These are phyloP conservation scores for Didymella pomorum DNA, from an alignment of 2,329 filamentous ascomycete species.

Conservation along the genomic window DNA sequence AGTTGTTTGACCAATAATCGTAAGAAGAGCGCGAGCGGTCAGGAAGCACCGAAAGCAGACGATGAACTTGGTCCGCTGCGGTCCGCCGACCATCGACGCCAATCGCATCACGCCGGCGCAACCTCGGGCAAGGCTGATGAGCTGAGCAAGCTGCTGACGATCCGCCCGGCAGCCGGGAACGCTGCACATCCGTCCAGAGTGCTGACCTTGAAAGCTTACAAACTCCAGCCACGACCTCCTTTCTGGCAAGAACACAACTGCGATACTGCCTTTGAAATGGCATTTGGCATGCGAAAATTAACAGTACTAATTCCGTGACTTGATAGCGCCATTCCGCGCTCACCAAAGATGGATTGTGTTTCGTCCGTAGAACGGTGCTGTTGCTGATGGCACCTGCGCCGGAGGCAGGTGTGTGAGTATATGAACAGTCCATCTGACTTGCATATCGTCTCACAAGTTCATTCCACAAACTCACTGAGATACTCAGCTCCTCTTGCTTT, in stretches of 20 bases:
- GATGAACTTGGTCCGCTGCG: background rate
- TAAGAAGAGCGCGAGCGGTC: background rate
- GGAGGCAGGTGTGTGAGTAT: constrained; percentile 8
- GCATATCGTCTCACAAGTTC: background rate
- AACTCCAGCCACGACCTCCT: constrained; percentile 3
- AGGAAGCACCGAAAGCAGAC: background rate
- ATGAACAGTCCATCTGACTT: background rate
- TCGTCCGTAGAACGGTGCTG: constrained; percentile 9
- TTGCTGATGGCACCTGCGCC: background rate
- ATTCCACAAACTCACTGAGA: background rate
- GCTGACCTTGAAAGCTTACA: constrained; percentile 13
- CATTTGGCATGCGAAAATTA: background rate
- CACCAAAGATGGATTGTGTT: background rate
- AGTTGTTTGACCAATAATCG: too few species aligned
- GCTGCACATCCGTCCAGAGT: constrained; percentile 2
- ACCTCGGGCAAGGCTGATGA: background rate
- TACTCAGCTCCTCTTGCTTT: background rate
- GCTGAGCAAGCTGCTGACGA: constrained; percentile 10
- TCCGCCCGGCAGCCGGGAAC: constrained; percentile 4
- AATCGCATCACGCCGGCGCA: background rate
- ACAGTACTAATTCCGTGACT: background rate
- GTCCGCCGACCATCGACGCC: background rate
- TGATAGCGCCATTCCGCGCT: constrained; percentile 3
- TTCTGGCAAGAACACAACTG: background rate
- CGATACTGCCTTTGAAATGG: background rate